These are phyloP conservation scores for Dictyostelium capitatum DNA, from an alignment of 78 protist species.

Conservation along the genomic window DNA sequence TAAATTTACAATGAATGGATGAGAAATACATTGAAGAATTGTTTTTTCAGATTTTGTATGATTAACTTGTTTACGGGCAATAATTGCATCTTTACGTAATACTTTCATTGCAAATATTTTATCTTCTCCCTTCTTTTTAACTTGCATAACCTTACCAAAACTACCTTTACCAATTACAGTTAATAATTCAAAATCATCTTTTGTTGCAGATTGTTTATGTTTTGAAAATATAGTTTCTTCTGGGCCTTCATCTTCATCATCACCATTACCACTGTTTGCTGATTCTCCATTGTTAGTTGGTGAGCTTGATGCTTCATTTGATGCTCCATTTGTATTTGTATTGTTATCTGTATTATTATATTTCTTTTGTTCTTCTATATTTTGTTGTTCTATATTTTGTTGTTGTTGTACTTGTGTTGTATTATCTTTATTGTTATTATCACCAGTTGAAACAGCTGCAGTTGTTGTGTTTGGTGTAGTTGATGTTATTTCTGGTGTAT, in stretches of 20 bases:
- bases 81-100: slow-evolving; percentile 88
- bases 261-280: background rate
- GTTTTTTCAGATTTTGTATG: slow-evolving; percentile 95
- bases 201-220: slow-evolving; percentile 73
- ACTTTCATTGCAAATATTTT: slow-evolving; percentile 94
- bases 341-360: background rate
- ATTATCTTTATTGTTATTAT: background rate
- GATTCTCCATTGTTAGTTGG: slow-evolving; percentile 21
- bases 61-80: slow-evolving; percentile 84
- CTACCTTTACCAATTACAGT: slow-evolving; percentile 93
- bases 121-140: slow-evolving; percentile 81
- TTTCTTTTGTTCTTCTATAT: background rate
- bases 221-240: slow-evolving; percentile 75
- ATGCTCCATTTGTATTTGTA: background rate
- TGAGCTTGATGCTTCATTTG: slow-evolving; percentile 14
- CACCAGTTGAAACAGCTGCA: slow-evolving; percentile 5
- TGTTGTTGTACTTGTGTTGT: slow-evolving; percentile 10
- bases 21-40: slow-evolving; percentile 89
- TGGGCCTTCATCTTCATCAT: slow-evolving; percentile 72
- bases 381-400: slow-evolving; percentile 28
- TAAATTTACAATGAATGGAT: slow-evolving; percentile 95
- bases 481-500: background rate
- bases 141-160: slow-evolving; percentile 93
- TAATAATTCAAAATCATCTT: slow-evolving; percentile 92
- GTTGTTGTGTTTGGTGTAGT: slow-evolving; percentile 12